These are phyloP conservation scores for Aureobasidium sp. DNA, from an alignment of 2,329 filamentous ascomycete species.

Conservation along the genomic window DNA sequence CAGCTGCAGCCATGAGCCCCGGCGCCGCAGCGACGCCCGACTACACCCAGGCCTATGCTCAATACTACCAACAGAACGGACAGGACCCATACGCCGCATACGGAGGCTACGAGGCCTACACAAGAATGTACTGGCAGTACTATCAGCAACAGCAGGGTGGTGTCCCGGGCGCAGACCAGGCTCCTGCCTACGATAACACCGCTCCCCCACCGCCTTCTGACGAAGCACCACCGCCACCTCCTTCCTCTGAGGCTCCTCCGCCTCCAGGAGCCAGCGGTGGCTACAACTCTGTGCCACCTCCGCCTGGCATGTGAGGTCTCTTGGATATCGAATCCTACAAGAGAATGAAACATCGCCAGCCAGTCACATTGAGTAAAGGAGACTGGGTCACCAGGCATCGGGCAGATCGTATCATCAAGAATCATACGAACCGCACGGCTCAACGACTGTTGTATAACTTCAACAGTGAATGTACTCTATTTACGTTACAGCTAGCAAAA, in stretches of 20 bases:
- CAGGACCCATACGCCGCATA: constrained; percentile 81
- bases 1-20: constrained; percentile 20
- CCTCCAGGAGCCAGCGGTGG: constrained; percentile 46
- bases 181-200: constrained; percentile 19
- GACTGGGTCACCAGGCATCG: neutral
- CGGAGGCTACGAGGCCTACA: constrained; percentile 51
- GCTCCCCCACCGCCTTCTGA: constrained; percentile 27
- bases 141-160: constrained; percentile 15
- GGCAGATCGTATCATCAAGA: neutral
- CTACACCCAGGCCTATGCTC: constrained; percentile 70
- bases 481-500: neutral
- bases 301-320: constrained; percentile 36
- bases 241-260: constrained; percentile 28
- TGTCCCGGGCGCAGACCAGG: neutral
- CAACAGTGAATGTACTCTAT: neutral
- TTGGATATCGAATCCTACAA: neutral
- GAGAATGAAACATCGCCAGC: neutral
- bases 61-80: constrained; percentile 54
- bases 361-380: neutral
- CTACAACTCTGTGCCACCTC: constrained; percentile 54
- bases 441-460: neutral
- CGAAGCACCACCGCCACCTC: constrained; percentile 14
- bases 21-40: constrained; percentile 37
- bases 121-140: constrained; percentile 17
- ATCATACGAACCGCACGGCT: neutral